A percentile compares a stretch with the other conserved stretches of the same genome.
These are phyloP conservation scores for Agaricus subrufescens DNA, from an alignment of 768 basidiomycete genomes.

Conservation along the genomic window DNA sequence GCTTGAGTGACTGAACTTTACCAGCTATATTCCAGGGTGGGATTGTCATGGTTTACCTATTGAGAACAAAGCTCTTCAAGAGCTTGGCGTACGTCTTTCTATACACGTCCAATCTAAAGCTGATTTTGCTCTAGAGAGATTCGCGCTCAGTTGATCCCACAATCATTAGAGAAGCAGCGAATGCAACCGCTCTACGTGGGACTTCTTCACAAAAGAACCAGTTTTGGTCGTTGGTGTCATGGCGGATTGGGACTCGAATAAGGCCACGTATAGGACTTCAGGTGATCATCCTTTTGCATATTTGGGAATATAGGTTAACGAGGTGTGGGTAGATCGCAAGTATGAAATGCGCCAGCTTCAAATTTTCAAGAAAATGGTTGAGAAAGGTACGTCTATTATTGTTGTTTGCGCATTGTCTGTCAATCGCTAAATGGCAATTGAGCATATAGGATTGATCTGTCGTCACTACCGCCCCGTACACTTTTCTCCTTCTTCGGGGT, in stretches of 20 bases:
- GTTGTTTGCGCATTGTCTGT: not conserved
- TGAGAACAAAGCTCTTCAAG: constrained; percentile 86
- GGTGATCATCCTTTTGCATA: constrained; percentile 38
- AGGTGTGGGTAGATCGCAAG: constrained; percentile 53
- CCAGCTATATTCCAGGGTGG: constrained; percentile 84
- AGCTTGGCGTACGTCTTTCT: constrained; percentile 52
- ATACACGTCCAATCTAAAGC: constrained; percentile 5
- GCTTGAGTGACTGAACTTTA: not conserved
- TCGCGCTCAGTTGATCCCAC: constrained; percentile 48
- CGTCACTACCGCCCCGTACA: constrained; percentile 87
- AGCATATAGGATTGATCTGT: constrained; percentile 65
- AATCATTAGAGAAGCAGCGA: constrained; percentile 66
- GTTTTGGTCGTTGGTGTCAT: constrained; percentile 82
- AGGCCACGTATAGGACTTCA: constrained; percentile 78
- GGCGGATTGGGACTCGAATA: constrained; percentile 75
- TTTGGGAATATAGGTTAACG: not conserved
- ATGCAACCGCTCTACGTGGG: constrained; percentile 66
- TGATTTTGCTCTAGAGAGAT: constrained; percentile 36
- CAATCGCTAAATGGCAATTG: not conserved
- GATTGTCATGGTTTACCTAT: constrained; percentile 98
- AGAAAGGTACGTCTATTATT: constrained; percentile 48
- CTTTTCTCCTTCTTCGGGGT: constrained; percentile 92
- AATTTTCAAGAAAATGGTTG: constrained; percentile 86
- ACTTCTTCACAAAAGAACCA: constrained; percentile 74
- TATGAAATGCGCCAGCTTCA: constrained; percentile 88